A percentile compares a stretch with the other conserved stretches of the same genome.
phyloP scores from a whole-genome alignment of 805 yeast species.

The Candida nanaspora region DNA sequence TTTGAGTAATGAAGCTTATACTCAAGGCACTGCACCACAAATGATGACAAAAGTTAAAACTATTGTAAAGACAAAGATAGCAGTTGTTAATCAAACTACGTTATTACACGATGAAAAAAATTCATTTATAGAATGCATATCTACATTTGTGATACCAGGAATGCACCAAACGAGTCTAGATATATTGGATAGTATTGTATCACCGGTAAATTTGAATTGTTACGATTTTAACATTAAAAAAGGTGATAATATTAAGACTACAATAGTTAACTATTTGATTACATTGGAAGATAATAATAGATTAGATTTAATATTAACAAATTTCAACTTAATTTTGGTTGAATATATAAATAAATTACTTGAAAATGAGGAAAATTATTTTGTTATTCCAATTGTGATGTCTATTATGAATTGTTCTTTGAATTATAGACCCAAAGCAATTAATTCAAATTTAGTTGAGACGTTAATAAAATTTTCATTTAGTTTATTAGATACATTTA shows the following conservation, averaged over 20 bases:
- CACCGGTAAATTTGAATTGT: conserved; percentile 20
- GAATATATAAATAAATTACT: conserved; percentile 19
- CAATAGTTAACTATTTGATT: conserved; percentile 36
- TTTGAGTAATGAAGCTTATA: background rate
- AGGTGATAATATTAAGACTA: conserved; percentile 16
- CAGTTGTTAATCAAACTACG: conserved; percentile 23
- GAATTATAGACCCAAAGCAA: conserved; percentile 57
- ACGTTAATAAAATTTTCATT: conserved; percentile 20
- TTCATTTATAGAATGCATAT: conserved; percentile 28
- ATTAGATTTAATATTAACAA: conserved; percentile 41
- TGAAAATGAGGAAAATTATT: conserved; percentile 15
- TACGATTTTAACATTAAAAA: conserved; percentile 21
- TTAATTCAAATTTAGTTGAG: conserved; percentile 31
- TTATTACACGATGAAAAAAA: conserved; percentile 31
- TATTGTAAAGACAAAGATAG: conserved; percentile 7
- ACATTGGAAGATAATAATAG: conserved; percentile 34
- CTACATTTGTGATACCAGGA: conserved; percentile 30
- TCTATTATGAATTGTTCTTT: conserved; percentile 49
- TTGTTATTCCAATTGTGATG: conserved; percentile 51
- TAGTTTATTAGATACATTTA: conserved; percentile 16
- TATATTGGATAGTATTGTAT: conserved; percentile 26
- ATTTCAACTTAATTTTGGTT: conserved; percentile 30
- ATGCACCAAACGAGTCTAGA: conserved; percentile 24
- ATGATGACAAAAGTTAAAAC: background rate
- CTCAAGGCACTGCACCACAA: background rate